Conservation (phyloP, 2,329 filamentous ascomycete genomes). For the Iodosphaeria phyllophila region DNA sequence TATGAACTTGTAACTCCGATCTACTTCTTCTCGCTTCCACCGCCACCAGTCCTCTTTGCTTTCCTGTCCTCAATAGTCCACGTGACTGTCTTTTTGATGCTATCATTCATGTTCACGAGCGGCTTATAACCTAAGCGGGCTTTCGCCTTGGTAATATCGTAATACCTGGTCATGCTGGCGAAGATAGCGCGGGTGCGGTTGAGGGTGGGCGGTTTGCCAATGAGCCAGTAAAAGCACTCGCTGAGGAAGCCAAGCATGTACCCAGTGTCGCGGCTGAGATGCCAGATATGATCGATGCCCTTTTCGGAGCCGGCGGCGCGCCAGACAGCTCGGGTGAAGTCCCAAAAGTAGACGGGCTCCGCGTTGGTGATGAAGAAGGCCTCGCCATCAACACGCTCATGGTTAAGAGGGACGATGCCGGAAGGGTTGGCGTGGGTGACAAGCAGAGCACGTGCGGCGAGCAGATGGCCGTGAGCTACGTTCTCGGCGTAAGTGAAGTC, state of each 20-base stretch:
- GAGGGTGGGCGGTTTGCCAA: slow-evolving; percentile 35
- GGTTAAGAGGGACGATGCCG: slow-evolving; percentile 43
- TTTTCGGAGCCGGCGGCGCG: slow-evolving; percentile 31
- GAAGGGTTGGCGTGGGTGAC: slow-evolving; percentile 34
- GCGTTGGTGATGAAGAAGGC: slow-evolving; percentile 86
- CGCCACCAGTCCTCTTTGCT: no score
- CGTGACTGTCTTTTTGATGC: slow-evolving; percentile 31
- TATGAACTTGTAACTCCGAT: not conserved
- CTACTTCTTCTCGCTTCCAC: not conserved
- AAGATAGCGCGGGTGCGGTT: slow-evolving; percentile 43
- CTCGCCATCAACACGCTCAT: slow-evolving; percentile 65
- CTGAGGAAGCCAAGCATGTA: slow-evolving; percentile 30
- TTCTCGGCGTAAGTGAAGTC: slow-evolving; percentile 48
- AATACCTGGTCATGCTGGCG: slow-evolving; percentile 60
- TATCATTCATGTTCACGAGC: slow-evolving; percentile 46
- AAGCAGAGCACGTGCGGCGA: slow-evolving; percentile 59
- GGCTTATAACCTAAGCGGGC: slow-evolving; percentile 50
- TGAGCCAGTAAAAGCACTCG: slow-evolving; percentile 29
- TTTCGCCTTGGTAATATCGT: slow-evolving; percentile 60
- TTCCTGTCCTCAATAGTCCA: slow-evolving; percentile 36
- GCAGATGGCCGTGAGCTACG: slow-evolving; percentile 59
- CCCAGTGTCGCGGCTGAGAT: slow-evolving; percentile 30
- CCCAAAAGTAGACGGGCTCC: slow-evolving; percentile 77
- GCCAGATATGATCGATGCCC: slow-evolving; percentile 35
- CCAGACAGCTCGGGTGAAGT: slow-evolving; percentile 70